Percentiles rank a stretch among this genome's conserved stretches.
Evolutionary conservation across 148 eudicot genomes (phyloP).

Genomic region (Arbutus unedo): DNA sequence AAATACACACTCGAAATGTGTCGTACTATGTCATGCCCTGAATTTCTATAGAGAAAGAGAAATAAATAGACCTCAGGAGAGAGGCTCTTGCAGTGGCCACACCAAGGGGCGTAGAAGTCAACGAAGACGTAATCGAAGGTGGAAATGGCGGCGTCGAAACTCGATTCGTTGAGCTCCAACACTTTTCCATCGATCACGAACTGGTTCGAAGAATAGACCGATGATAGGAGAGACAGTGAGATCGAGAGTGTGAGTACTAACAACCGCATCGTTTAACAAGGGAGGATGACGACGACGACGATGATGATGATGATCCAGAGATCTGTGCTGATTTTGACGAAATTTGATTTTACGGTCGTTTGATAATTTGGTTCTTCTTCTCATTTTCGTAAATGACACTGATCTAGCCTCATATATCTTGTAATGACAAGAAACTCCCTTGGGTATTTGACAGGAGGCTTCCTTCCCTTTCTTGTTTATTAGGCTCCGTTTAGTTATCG

Average conservation of each 20-base stretch:
- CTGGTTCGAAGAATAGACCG: conserved; percentile 26
- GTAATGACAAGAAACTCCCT: no score
- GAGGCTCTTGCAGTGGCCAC: conserved; percentile 91
- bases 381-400: no score
- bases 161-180: conserved; percentile 68
- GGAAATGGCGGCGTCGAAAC: conserved; percentile 77
- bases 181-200: conserved; percentile 59
- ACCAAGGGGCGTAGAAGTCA: conserved; percentile 94
- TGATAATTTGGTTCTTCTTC: no score
- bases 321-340: no score
- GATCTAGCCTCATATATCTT: no score
- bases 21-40: background rate
- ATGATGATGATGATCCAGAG: background rate
- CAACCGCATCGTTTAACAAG: background rate
- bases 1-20: background rate
- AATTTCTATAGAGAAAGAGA: conserved; percentile 3
- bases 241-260: conserved; percentile 14
- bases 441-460: no score
- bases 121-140: conserved; percentile 66
- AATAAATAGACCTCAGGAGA: conserved; percentile 58
- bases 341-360: no score
- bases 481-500: no score
- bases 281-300: background rate
- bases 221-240: conserved; percentile 13
- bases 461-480: no score